Base-by-base conservation (phyloP, 495 filamentous ascomycete species). In the Parmelia sp. region DNA sequence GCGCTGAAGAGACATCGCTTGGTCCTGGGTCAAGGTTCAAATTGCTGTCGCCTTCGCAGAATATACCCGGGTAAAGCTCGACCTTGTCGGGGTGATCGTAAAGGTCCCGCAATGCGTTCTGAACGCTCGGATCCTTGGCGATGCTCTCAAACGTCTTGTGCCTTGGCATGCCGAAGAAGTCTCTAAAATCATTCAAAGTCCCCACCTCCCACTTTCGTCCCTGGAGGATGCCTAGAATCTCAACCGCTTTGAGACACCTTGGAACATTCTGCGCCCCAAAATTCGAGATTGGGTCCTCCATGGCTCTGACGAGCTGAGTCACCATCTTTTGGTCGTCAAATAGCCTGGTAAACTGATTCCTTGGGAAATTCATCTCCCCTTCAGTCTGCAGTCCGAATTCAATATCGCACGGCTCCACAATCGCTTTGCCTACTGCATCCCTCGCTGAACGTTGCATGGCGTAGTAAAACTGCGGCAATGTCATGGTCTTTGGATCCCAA, bases 281-380 rank as follows among this genome's bases (percentile, higher is more conserved):
- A 21, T 44, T 57, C 10, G 70, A 71, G 63, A 63, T 59, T 7
- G 68, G 75, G 55, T 79, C 76, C n/a, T 80, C 77, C 60, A 83
- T 77, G 60, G 73, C 71, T n/a, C 68, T 72, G 11, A 71, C 74
- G 33, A 83, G 61, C 31, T 81, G 77, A 42, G 77, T 69, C 12
- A 80, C 77, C 45, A 84, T 67, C 10, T 74, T 75, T 25, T 76
- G 71, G 57, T 83, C 80, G 11, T 71, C 66, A 65, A 78, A 78
- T 9, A 57, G 75, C 25, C 78, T 78, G 65, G 77, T 70, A 2
- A 55, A 56, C 2, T 39, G 15, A 27, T 65, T 65, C 25, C 64
- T 45, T n/a, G 29, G 53, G 23, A 65, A 65, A 5, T 57, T 58
- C 19, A 53, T 29, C 4, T 61, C 58, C 4, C 74, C 66, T 11